Base-by-base conservation (phyloP, 495 filamentous ascomycete genomes). In the Xylaria grammica region DNA sequence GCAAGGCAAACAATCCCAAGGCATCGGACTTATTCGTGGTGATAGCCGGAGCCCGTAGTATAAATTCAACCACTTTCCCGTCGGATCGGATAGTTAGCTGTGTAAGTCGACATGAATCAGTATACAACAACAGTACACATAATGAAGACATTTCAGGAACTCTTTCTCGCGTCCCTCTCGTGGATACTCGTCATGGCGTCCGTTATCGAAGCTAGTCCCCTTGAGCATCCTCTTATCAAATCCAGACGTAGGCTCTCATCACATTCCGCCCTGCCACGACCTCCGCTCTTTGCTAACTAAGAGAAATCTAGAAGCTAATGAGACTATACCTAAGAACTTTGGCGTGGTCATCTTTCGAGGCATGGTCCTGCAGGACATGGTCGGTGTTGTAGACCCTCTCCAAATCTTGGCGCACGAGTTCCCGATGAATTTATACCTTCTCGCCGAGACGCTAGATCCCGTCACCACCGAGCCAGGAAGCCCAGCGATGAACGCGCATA, bases 401-500 rank as follows among this genome's bases (percentile, higher is more conserved):
- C 34, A 56, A 40, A 32, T 56, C 32, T 6, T 56, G 24, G 36
- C 51, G 20, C 51, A 40, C 17, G 53, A 40, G 22, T 26, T 40
- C 22, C 36, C 53, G 3, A 56, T 42, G 53, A 38, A 56, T 32
- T 20, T 56, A 13, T 38, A 56, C 24, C 24, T 90, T 24, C 69
- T 90, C 26, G 72, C 86, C 20, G 27, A 72, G 13, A 85, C 83
- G 8, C 72, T 86, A 0, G 73, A 79, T 29, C 83, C 85, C 10
- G 84, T 89, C 19, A 60, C 70, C 8, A 68, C 69, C 1, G 17
- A n/a, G 10, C 60, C 65, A 6, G 8, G 40, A 5, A 49, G 22
- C 69, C 17, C 75, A 86, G 59, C 55, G 61, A 42, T 40, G 53
- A 56, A 56, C 11, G 17, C 20, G 4, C 20, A 26, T 11, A 56